Evolutionary conservation across 352 stramenopile genomes (phyloP), one percentile per base, ranked within the genome.

Genomic region (Globisporangium alternatum): DNA sequence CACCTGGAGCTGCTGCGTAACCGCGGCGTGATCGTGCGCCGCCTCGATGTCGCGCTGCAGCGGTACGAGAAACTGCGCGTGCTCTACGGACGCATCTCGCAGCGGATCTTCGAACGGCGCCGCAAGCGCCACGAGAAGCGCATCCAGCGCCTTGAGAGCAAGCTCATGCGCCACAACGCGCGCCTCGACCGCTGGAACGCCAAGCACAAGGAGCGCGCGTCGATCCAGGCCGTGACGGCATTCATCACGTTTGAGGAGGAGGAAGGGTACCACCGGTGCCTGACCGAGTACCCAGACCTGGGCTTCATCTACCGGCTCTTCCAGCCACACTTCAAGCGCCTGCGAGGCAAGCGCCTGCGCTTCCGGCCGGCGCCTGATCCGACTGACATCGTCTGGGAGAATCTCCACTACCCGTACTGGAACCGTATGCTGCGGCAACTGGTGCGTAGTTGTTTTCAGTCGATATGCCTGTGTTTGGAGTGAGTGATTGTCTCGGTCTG

Each of bases 241-340:
- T 95, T 89, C 67, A 78, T 93, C 59, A 95, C 86, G 22, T 95
- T 95, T 61, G 83, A 95, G 63, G 81, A 95, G 53, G 86, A 93
- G 41, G 86, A 95, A 64, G 86, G 86, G 1, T 81, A 80, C 51
- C 75, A 91, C 43, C 83, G 86, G n/a, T 95, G 86, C 43, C 62
- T 95, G 30, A 68, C 75, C 35, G 83, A 93, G 65, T 95, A 93
- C 58, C 86, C 83, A 6, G 81, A 92, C 47, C 67, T 93, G 0
- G 83, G 86, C 4, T 81, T 85, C 57, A 47, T 95, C 4, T 79
- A 93, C 45, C 82, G 86, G 1, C 71, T 93, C 22, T 91, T 91
- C 47, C 86, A 95, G 61, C 74, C 86, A 2, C 67, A 67, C 10
- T 56, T 72, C 67, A 91, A 91, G 60, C 78, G 83, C 0, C 68